phyloP scores from a whole-genome alignment of 371 early-diverging fungal species.

The Actinomortierella wolfii region DNA sequence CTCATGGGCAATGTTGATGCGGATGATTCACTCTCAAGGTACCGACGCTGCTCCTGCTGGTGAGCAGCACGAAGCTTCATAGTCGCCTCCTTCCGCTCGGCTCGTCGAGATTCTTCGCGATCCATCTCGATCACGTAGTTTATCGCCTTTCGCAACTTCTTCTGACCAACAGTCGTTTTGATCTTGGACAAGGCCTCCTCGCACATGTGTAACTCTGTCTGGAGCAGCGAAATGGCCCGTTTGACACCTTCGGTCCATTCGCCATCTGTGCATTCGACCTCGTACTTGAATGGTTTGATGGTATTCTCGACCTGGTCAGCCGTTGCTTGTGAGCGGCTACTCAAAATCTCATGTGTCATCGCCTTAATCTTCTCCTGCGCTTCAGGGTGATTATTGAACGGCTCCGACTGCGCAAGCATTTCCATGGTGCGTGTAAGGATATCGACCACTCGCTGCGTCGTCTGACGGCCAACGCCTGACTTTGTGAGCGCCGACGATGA shows the following conservation, averaged over 20 bases:
- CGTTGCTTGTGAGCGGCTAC: conserved; percentile 82
- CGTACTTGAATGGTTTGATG: conserved; percentile 97
- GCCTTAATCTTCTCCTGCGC: conserved; percentile 81
- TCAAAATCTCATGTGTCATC: conserved; percentile 83
- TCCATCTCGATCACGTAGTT: conserved; percentile 62
- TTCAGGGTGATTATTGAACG: conserved; percentile 85
- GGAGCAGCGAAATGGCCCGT: conserved; percentile 74
- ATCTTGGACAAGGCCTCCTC: conserved; percentile 74
- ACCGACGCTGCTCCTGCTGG: conserved; percentile 2
- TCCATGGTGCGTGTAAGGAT: conserved; percentile 84
- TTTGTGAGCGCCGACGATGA: conserved; percentile 89
- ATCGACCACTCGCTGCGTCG: conserved; percentile 92
- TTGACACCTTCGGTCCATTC: conserved; percentile 93
- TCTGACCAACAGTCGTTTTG: conserved; percentile 76
- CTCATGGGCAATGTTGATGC: too few species aligned
- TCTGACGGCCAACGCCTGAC: conserved; percentile 89
- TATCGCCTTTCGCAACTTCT: conserved; percentile 85
- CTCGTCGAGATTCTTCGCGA: conserved; percentile 56
- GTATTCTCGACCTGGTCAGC: conserved; percentile 98
- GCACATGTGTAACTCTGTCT: conserved; percentile 77
- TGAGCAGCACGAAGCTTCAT: conserved; percentile 19
- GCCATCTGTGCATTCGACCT: conserved; percentile 88
- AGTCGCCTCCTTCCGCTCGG: conserved; percentile 44
- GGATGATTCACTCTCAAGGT: conserved; percentile 6
- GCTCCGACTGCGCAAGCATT: conserved; percentile 76